Base-by-base conservation (phyloP, 1,284 basidiomycete species). In the Naganishia cerealis region DNA sequence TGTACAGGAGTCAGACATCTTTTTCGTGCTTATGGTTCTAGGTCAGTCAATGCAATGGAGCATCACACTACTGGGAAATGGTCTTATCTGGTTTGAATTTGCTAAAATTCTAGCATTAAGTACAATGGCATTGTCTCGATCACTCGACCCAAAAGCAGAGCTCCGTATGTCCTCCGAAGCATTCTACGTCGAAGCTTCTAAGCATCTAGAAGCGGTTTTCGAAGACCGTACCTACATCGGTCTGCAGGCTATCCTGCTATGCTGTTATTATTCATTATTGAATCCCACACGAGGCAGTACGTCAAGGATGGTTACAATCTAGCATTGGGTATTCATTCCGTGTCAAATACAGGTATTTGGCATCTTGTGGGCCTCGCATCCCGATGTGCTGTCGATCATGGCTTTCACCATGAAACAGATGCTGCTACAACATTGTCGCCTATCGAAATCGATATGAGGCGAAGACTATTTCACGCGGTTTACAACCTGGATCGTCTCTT, bases 11-110 rank as follows among this genome's bases (percentile, higher is more conserved):
- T 75, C 75, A 38, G 81, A 82, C 70, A 72, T 81, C 26, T 82
- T 82, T 67, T 78, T 81, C 21, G 80, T 82, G 38, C 77, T 81
- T 75, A 82, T 82, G 80, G 79, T 82, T 16, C 70, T 81, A 0
- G 79, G 78, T 80, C 26, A 72, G 76, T 72, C 16, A 5, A 2
- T 18, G 9, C 16, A 26, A 7, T n/a, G n/a, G n/a, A n/a, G 21
- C 21, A 50, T 9, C 5, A 33, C 24, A 6, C 21, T 5, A 50
- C n/a, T 7, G 10, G 21, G 21, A 9, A 7, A 26, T 8, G 16
- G 29, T 29, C 21, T 18, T n/a, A 12, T 18, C 40, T 57, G 24
- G 40, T 33, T 46, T 40, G 43, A 26, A 15, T 13, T 40, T 36
- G 24, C 3, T 39, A 26, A 48, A 13, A 53, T 12, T 57, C 12